These are phyloP conservation scores for Penicillium flavigenum DNA, from an alignment of 495 filamentous ascomycete genomes.

Conservation along the genomic window DNA sequence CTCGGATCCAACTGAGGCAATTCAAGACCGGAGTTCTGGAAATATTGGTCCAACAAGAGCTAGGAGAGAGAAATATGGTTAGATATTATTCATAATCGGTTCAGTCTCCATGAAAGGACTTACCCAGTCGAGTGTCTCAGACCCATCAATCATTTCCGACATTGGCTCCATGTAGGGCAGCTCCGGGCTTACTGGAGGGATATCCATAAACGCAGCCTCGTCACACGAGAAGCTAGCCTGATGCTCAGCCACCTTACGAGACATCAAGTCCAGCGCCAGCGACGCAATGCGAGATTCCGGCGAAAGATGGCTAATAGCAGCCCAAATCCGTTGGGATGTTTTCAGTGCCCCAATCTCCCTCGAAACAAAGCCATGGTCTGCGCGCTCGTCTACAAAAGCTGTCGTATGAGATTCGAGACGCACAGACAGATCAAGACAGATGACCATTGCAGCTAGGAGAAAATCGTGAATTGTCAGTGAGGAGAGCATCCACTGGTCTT, in stretches of 20 bases:
- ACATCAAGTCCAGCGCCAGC: slow-evolving; percentile 24
- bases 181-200: not conserved
- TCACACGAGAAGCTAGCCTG: not conserved
- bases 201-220: not conserved
- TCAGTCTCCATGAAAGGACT: not conserved
- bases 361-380: not conserved
- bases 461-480: slow-evolving; percentile 48
- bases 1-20: not conserved
- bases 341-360: slow-evolving; percentile 29
- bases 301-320: slow-evolving; percentile 9
- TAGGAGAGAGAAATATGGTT: not conserved
- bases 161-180: slow-evolving; percentile 28
- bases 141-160: slow-evolving; percentile 36
- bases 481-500: slow-evolving; percentile 49
- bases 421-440: slow-evolving; percentile 47
- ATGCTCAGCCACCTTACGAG: slow-evolving; percentile 20
- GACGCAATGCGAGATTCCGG: slow-evolving; percentile 19
- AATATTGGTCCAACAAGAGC: slow-evolving; percentile 13
- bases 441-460: slow-evolving; percentile 51
- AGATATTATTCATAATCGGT: not conserved
- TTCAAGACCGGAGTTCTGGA: slow-evolving; percentile 8
- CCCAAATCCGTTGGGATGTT: slow-evolving; percentile 37
- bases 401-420: slow-evolving; percentile 14
- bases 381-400: not conserved
- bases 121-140: slow-evolving; percentile 43